Conservation (phyloP, 1,139 yeast genomes). For the Tardiomyces digboiensis region DNA sequence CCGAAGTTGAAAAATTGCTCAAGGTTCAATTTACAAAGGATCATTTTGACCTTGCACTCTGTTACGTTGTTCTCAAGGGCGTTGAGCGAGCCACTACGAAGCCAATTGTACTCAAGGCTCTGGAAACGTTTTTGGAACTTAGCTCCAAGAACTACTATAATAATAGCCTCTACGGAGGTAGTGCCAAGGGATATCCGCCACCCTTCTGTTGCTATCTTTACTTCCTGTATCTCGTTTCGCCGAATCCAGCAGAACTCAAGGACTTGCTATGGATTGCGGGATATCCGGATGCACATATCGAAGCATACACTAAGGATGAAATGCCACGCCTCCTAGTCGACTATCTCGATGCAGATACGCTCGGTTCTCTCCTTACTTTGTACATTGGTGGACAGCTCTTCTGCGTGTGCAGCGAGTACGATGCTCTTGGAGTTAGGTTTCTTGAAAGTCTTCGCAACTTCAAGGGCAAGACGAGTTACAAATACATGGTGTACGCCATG, state of each 20-base stretch:
- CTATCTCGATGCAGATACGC: constrained; percentile 35
- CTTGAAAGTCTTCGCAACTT: constrained; percentile 36
- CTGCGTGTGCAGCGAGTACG: constrained; percentile 40
- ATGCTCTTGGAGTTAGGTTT: constrained; percentile 43
- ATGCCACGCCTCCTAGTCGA: constrained; percentile 32
- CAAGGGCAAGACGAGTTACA: constrained; percentile 7
- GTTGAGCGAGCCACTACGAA: constrained; percentile 52
- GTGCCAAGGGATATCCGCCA: not conserved
- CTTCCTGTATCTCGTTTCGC: constrained; percentile 43
- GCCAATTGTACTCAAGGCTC: constrained; percentile 42
- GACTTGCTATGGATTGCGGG: constrained; percentile 39
- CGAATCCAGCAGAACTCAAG: constrained; percentile 39
- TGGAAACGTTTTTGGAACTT: constrained; percentile 41
- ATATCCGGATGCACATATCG: constrained; percentile 28
- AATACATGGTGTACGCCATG: constrained; percentile 17
- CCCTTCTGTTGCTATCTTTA: constrained; percentile 33
- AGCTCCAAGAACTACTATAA: constrained; percentile 31
- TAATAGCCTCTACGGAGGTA: not conserved
- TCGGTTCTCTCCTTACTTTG: constrained; percentile 37
- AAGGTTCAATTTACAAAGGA: constrained; percentile 31
- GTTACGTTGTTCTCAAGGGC: constrained; percentile 50
- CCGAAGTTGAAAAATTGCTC: constrained; percentile 38
- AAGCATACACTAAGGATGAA: constrained; percentile 24
- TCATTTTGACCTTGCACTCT: constrained; percentile 48
- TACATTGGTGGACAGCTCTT: constrained; percentile 47